Evolutionary conservation across 768 basidiomycete species (phyloP).

Genomic region (Hericium alpestre): DNA sequence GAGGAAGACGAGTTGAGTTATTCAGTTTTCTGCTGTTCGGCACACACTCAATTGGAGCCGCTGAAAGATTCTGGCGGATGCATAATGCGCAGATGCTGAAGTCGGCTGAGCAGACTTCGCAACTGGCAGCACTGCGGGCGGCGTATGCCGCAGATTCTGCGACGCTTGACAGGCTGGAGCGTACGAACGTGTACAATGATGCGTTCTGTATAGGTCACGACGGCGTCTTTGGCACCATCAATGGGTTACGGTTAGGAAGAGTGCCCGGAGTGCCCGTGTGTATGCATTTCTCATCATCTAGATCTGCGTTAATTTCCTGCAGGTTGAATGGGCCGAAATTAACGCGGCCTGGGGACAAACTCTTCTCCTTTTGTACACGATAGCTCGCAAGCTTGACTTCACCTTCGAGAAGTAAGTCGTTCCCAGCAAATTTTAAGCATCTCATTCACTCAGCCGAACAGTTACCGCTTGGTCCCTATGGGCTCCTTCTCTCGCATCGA

Average conservation of each 20-base stretch:
- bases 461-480: slow-evolving; percentile 86
- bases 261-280: slow-evolving; percentile 73
- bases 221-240: slow-evolving; percentile 95
- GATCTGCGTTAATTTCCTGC: not conserved
- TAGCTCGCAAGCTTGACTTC: slow-evolving; percentile 86
- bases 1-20: slow-evolving; percentile 74
- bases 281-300: slow-evolving; percentile 5
- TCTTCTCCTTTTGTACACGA: slow-evolving; percentile 79
- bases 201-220: slow-evolving; percentile 94
- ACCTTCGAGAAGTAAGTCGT: slow-evolving; percentile 68
- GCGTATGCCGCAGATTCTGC: slow-evolving; percentile 71
- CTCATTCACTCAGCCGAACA: slow-evolving; percentile 20
- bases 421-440: not conserved
- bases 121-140: slow-evolving; percentile 61
- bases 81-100: slow-evolving; percentile 65
- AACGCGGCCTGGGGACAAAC: slow-evolving; percentile 99
- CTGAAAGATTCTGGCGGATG: slow-evolving; percentile 65
- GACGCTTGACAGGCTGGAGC: slow-evolving; percentile 74
- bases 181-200: slow-evolving; percentile 92
- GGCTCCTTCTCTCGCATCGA: slow-evolving; percentile 94
- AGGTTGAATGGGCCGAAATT: slow-evolving; percentile 98
- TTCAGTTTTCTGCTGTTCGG: not conserved
- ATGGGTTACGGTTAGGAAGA: slow-evolving; percentile 84
- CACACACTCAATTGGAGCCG: not conserved
- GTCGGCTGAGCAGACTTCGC: slow-evolving; percentile 55